These are phyloP conservation scores for Neofusicoccum parvum DNA, from an alignment of 2,329 filamentous ascomycete genomes.

Conservation along the genomic window DNA sequence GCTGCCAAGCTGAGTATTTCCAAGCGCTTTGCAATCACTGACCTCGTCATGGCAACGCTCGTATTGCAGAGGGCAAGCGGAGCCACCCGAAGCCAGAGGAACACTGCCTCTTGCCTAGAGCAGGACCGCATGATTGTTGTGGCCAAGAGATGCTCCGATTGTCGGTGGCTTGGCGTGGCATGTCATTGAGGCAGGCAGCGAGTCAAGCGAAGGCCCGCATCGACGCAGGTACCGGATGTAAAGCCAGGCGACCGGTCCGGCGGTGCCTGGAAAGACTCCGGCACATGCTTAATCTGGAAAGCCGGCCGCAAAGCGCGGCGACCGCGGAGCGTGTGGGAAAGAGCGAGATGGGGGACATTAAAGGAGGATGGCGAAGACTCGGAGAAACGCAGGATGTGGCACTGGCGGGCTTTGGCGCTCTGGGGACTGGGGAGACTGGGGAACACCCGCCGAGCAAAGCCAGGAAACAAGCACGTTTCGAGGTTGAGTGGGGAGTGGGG, in stretches of 20 bases:
- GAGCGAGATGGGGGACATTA: background rate
- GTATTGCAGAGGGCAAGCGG: slow-evolving; percentile 2
- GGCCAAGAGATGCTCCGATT: slow-evolving; percentile 7
- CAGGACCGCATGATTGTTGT: background rate
- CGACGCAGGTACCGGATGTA: slow-evolving; percentile 5
- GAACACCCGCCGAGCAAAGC: background rate
- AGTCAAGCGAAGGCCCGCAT: background rate
- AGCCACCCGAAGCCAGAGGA: background rate
- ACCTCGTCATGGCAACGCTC: background rate
- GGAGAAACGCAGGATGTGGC: background rate
- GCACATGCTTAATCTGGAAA: slow-evolving; percentile 10
- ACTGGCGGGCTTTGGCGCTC: background rate
- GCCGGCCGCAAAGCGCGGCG: background rate
- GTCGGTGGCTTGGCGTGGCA: background rate
- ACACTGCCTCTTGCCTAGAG: background rate
- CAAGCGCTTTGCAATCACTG: background rate
- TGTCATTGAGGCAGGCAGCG: background rate
- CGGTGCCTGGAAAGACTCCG: background rate
- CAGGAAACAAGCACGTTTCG: background rate
- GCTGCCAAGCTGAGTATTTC: background rate
- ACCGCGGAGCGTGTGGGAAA: background rate
- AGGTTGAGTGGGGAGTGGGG: background rate
- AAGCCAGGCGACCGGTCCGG: background rate
- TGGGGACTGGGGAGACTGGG: background rate
- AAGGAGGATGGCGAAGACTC: background rate